Evolutionary conservation across 148 eudicot species (phyloP).

Genomic region (Fagopyrum tataricum): DNA sequence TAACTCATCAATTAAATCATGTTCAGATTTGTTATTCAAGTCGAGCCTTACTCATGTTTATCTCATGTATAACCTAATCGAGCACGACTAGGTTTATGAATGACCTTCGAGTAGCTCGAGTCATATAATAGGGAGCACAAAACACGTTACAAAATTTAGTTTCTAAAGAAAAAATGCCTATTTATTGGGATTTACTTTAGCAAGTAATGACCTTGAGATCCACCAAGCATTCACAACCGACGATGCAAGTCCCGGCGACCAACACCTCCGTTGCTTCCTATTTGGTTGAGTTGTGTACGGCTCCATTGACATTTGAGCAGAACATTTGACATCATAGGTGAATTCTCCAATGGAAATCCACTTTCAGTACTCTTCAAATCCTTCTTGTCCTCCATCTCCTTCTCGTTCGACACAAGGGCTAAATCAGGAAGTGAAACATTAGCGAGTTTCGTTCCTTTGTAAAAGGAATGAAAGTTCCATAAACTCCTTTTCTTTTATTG

Average conservation of each 20-base stretch:
- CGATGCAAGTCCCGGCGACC: constrained; percentile 99
- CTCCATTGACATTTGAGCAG: constrained; percentile 13
- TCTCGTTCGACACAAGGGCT: constrained; percentile 50
- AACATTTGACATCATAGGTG: constrained; percentile 26
- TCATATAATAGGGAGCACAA: no score
- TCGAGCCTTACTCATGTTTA: no score
- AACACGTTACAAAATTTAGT: no score
- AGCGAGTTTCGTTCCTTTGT: constrained; percentile 38
- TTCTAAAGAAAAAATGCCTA: neutral
- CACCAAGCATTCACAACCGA: constrained; percentile 93
- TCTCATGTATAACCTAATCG: no score
- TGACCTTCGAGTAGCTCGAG: no score
- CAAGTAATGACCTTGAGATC: constrained; percentile 74
- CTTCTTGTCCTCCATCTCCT: no score
- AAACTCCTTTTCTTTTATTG: constrained; percentile 48
- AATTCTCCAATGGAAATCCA: no score
- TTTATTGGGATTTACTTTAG: neutral
- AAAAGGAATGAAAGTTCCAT: constrained; percentile 82
- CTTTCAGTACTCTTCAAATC: no score
- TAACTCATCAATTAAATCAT: no score
- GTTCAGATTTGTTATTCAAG: no score
- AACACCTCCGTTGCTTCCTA: constrained; percentile 84
- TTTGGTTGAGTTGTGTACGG: constrained; percentile 32
- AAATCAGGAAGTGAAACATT: constrained; percentile 40
- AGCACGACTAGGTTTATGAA: no score